Conservation (phyloP, 2,329 filamentous ascomycete species). For the Leptographium radiaticola region DNA sequence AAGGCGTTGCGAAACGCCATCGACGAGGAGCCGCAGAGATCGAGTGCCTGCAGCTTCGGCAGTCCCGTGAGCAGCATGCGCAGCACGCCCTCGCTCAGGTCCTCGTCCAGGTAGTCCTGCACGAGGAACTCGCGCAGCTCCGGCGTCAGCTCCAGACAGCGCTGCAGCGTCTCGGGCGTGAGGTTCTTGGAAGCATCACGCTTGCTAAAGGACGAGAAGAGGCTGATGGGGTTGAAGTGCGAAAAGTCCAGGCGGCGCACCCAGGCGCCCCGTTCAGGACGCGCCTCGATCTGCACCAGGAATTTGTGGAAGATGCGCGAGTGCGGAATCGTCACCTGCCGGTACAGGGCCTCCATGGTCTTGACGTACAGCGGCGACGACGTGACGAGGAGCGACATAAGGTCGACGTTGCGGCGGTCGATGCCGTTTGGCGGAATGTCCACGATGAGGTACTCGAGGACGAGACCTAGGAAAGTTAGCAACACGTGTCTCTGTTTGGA, state of each 20-base stretch:
- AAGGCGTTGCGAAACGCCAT: slow-evolving; percentile 54
- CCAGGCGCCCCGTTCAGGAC: slow-evolving; percentile 58
- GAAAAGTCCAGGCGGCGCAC: slow-evolving; percentile 73
- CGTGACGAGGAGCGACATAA: slow-evolving; percentile 63
- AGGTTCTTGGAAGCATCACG: slow-evolving; percentile 63
- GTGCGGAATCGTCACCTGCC: slow-evolving; percentile 70
- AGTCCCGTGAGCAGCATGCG: slow-evolving; percentile 57
- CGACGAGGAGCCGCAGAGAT: slow-evolving; percentile 67
- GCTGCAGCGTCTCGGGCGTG: slow-evolving; percentile 57
- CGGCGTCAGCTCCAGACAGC: slow-evolving; percentile 59
- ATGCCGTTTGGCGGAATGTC: slow-evolving; percentile 65
- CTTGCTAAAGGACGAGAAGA: slow-evolving; percentile 64
- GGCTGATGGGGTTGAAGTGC: slow-evolving; percentile 68
- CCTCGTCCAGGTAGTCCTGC: slow-evolving; percentile 70
- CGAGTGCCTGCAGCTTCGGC: slow-evolving; percentile 51
- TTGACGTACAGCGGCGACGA: slow-evolving; percentile 62
- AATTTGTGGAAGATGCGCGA: slow-evolving; percentile 76
- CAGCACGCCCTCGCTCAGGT: slow-evolving; percentile 55
- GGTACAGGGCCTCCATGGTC: slow-evolving; percentile 63
- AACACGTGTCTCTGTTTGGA: not conserved
- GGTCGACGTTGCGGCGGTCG: slow-evolving; percentile 62
- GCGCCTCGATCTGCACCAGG: slow-evolving; percentile 51
- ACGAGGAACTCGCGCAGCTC: slow-evolving; percentile 65
- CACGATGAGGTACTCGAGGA: slow-evolving; percentile 61
- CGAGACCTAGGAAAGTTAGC: slow-evolving; percentile 38